Evolutionary conservation across 1,284 basidiomycete genomes (phyloP).

Genomic region (Termitomyces sp.): DNA sequence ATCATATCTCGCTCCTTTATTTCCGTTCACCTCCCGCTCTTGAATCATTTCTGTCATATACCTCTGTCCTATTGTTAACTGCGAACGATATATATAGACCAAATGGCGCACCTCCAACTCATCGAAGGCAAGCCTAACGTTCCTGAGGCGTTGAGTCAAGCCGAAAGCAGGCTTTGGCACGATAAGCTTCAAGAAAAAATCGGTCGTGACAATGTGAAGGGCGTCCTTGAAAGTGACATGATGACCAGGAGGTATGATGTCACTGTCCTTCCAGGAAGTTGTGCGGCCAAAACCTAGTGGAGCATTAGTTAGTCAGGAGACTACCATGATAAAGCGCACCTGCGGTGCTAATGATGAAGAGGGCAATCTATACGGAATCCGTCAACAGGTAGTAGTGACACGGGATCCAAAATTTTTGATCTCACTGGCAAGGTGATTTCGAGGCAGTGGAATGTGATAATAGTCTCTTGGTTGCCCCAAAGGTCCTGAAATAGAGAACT

Average conservation of each 20-base stretch:
- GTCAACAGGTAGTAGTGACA: not conserved
- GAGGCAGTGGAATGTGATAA: constrained; percentile 31
- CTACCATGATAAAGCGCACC: constrained; percentile 25
- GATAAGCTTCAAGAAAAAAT: constrained; percentile 37
- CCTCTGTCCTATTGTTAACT: constrained; percentile 23
- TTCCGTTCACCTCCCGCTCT: constrained; percentile 29
- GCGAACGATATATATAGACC: not conserved
- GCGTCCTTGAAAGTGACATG: constrained; percentile 53
- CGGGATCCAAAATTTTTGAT: not conserved
- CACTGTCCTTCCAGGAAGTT: constrained; percentile 46
- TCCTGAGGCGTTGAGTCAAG: constrained; percentile 32
- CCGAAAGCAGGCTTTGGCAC: constrained; percentile 42
- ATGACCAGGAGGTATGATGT: constrained; percentile 38
- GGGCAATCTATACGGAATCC: constrained; percentile 37
- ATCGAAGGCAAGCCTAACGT: constrained; percentile 35
- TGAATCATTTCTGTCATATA: constrained; percentile 57
- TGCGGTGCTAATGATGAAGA: constrained; percentile 52
- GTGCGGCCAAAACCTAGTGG: constrained; percentile 44
- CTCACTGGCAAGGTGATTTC: constrained; percentile 45
- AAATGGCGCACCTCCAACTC: constrained; percentile 40
- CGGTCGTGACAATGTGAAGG: constrained; percentile 40
- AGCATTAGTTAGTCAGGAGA: not conserved
- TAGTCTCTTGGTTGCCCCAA: constrained; percentile 28
- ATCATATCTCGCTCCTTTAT: constrained; percentile 45
- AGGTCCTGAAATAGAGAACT: constrained; percentile 36